Evolutionary conservation across 2,329 filamentous ascomycete genomes (phyloP).

Genomic region (Cladosporium sp.): DNA sequence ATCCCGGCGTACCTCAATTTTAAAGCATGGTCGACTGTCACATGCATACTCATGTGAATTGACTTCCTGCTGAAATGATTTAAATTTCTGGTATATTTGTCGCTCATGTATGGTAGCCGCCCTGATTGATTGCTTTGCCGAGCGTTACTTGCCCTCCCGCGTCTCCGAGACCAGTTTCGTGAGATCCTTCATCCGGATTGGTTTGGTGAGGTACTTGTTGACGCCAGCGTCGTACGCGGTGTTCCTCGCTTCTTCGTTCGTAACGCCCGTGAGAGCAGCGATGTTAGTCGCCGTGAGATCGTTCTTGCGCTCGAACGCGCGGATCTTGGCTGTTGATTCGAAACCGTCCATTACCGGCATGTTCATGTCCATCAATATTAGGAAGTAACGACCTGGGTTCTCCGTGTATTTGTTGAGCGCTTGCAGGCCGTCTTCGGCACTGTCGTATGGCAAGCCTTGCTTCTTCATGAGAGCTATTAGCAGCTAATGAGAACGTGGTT

Average conservation of each 20-base stretch:
- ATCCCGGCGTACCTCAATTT: too few species aligned
- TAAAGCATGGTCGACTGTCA: too few species aligned
- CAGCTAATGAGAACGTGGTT: slow-evolving; percentile 19
- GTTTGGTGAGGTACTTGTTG: slow-evolving; percentile 37
- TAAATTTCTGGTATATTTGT: neutral
- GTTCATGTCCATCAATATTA: slow-evolving; percentile 26
- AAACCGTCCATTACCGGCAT: slow-evolving; percentile 40
- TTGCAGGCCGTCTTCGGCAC: slow-evolving; percentile 24
- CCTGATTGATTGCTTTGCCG: neutral
- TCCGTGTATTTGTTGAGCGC: slow-evolving; percentile 23
- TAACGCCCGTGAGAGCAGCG: slow-evolving; percentile 37
- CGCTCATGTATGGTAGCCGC: neutral
- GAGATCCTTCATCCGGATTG: slow-evolving; percentile 31
- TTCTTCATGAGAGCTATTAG: slow-evolving; percentile 29
- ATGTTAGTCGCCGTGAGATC: slow-evolving; percentile 23
- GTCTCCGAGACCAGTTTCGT: slow-evolving; percentile 9
- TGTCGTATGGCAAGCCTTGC: slow-evolving; percentile 20
- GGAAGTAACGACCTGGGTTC: slow-evolving; percentile 10
- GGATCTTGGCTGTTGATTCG: slow-evolving; percentile 33
- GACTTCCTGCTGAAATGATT: neutral
- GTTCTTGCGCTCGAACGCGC: slow-evolving; percentile 29
- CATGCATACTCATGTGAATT: neutral
- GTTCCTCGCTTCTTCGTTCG: slow-evolving; percentile 27
- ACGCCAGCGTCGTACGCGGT: slow-evolving; percentile 34
- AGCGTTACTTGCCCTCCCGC: neutral